phyloP scores from a whole-genome alignment of 176 grass and related monocot species.

The Oryza nivara region DNA sequence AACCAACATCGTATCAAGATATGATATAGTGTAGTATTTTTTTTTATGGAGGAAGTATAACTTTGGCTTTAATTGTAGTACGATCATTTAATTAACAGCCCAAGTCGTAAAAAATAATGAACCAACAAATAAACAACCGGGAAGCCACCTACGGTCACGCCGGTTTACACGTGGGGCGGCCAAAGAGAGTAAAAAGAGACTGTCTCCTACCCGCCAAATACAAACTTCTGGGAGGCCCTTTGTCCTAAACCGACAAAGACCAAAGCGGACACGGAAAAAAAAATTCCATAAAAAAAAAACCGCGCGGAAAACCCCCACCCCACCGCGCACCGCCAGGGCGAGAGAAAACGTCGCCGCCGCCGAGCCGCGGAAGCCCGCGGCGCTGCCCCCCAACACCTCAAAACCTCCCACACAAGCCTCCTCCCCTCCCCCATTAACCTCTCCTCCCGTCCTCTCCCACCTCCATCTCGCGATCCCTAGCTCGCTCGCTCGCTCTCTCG shows the following conservation, averaged over 20 bases:
- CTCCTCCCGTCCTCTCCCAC: background rate
- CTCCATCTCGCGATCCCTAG: constrained; percentile 18
- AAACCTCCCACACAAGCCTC: constrained; percentile 47
- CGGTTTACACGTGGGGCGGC: background rate
- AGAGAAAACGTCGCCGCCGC: constrained; percentile 51
- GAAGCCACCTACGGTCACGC: background rate
- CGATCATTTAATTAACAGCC: background rate
- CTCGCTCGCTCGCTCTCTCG: background rate
- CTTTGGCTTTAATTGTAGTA: background rate
- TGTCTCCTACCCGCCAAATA: constrained; percentile 21
- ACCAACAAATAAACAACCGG: background rate
- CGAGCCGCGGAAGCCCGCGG: constrained; percentile 24
- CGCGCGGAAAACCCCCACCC: background rate
- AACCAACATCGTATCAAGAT: no score
- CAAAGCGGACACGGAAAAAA: background rate
- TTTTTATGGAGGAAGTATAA: no score
- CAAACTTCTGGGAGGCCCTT: constrained; percentile 42
- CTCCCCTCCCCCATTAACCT: constrained; percentile 26
- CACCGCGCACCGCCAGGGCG: background rate
- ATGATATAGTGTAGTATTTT: no score
- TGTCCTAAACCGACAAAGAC: constrained; percentile 20
- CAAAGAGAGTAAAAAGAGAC: background rate
- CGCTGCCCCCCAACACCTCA: constrained; percentile 35
- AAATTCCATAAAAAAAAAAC: background rate
- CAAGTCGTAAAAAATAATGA: background rate